phyloP scores from a whole-genome alignment of 306 rosid species.

The Lupinus albus region DNA sequence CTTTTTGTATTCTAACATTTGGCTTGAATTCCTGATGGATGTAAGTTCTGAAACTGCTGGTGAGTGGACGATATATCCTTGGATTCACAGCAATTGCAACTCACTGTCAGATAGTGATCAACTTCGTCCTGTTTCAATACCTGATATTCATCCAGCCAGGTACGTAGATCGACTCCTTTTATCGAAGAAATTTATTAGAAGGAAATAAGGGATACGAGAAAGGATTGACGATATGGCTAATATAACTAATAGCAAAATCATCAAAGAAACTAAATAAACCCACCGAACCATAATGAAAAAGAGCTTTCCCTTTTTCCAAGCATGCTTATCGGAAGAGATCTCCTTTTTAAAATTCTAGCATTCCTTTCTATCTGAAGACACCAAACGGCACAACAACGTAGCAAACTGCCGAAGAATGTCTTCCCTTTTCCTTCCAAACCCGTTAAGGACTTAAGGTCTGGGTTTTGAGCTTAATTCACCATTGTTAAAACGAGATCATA shows the following conservation, averaged over 20 bases:
- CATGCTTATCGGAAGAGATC: not conserved
- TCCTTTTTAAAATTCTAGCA: not conserved
- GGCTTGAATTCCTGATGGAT: slow-evolving; percentile 38
- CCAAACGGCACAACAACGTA: no score
- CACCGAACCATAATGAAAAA: not conserved
- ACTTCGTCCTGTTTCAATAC: slow-evolving; percentile 79
- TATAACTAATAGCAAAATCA: not conserved
- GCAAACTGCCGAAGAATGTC: no score
- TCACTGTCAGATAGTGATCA: slow-evolving; percentile 85
- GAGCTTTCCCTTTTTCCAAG: not conserved
- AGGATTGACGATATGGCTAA: not conserved
- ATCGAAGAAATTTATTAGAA: not conserved
- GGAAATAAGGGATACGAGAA: not conserved
- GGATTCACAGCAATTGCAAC: slow-evolving; percentile 92
- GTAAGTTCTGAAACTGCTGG: slow-evolving; percentile 62
- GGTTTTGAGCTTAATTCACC: no score
- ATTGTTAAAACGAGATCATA: no score
- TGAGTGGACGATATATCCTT: slow-evolving; percentile 93
- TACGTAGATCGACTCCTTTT: slow-evolving; percentile 39
- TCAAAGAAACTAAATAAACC: slow-evolving; percentile 2
- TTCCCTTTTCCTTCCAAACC: no score
- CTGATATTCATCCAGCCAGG: slow-evolving; percentile 99
- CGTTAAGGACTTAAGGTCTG: no score
- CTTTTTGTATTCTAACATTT: slow-evolving; percentile 26
- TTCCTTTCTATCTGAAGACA: not conserved